Percentiles rank a stretch among this genome's conserved stretches.
phyloP scores from a whole-genome alignment of 2,329 filamentous ascomycete genomes.

The Hypoxylon sp. region DNA sequence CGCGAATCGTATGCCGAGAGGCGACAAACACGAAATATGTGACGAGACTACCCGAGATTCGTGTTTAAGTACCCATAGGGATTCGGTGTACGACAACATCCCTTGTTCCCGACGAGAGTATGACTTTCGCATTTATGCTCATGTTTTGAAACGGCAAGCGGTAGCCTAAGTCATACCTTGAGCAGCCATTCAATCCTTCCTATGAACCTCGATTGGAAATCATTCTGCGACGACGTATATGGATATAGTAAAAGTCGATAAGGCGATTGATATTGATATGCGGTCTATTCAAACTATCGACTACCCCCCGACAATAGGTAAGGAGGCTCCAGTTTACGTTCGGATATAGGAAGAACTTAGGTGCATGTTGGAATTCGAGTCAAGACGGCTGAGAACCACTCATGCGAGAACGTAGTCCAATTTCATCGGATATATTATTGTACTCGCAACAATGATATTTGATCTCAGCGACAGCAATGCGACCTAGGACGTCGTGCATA shows the following conservation, averaged over 20 bases:
- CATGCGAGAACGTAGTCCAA: background rate
- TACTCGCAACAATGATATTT: background rate
- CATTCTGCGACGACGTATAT: slow-evolving; percentile 13
- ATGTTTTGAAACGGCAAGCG: slow-evolving; percentile 1
- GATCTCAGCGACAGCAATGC: slow-evolving; percentile 21
- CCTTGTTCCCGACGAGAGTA: background rate
- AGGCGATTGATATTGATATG: slow-evolving; percentile 9
- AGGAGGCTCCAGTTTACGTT: slow-evolving; percentile 11
- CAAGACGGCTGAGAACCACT: background rate
- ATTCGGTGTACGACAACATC: background rate
- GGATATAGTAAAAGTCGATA: background rate
- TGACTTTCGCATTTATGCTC: background rate
- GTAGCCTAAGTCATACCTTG: slow-evolving; percentile 5
- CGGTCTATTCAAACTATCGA: slow-evolving; percentile 26
- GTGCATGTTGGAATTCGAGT: slow-evolving; percentile 19
- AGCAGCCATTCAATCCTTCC: background rate
- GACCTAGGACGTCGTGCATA: slow-evolving; percentile 36
- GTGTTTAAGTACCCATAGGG: background rate
- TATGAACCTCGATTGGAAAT: background rate
- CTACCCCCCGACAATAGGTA: background rate
- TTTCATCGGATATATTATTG: slow-evolving; percentile 2
- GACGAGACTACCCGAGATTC: background rate
- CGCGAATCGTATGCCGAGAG: background rate
- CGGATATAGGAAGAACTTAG: slow-evolving; percentile 4
- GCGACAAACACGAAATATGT: background rate